phyloP scores from a whole-genome alignment of 2,329 filamentous ascomycete species.

The Calonectria crousiana region DNA sequence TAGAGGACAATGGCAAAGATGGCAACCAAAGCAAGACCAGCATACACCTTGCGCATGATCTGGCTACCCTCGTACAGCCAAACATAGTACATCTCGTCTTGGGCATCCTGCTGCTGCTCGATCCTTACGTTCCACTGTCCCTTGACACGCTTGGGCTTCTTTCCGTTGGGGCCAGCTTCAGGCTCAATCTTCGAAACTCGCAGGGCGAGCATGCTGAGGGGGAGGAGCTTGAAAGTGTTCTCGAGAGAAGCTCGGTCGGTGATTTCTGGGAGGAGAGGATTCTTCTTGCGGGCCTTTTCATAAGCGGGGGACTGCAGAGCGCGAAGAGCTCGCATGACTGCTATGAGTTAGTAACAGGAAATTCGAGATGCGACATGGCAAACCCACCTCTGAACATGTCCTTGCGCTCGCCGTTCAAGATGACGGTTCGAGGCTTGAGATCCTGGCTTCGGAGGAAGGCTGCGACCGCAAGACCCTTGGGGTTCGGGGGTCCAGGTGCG shows the following conservation, averaged over 20 bases:
- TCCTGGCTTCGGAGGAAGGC: constrained; percentile 87
- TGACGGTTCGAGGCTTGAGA: constrained; percentile 89
- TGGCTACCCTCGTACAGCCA: constrained; percentile 97
- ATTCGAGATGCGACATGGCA: background rate
- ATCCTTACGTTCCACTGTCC: constrained; percentile 96
- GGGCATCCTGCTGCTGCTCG: constrained; percentile 93
- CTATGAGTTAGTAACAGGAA: constrained; percentile 22
- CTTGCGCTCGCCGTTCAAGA: constrained; percentile 95
- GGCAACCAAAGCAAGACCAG: constrained; percentile 81
- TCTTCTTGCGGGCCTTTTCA: constrained; percentile 89
- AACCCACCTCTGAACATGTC: constrained; percentile 93
- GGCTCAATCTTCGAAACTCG: constrained; percentile 83
- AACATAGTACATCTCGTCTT: constrained; percentile 91
- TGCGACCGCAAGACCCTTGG: constrained; percentile 88
- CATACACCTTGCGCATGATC: constrained; percentile 93
- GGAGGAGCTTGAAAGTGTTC: constrained; percentile 94
- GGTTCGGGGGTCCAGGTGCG: constrained; percentile 84
- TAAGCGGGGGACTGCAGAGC: constrained; percentile 91
- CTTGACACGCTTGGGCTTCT: constrained; percentile 90
- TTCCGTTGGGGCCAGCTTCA: constrained; percentile 72
- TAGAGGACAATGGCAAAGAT: constrained; percentile 95
- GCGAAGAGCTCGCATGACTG: constrained; percentile 96
- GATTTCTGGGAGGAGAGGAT: constrained; percentile 88
- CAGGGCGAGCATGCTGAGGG: constrained; percentile 92
- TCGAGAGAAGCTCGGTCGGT: constrained; percentile 90